Evolutionary conservation across 2,329 filamentous ascomycete genomes (phyloP).

Genomic region (Xylariaceae sp.): DNA sequence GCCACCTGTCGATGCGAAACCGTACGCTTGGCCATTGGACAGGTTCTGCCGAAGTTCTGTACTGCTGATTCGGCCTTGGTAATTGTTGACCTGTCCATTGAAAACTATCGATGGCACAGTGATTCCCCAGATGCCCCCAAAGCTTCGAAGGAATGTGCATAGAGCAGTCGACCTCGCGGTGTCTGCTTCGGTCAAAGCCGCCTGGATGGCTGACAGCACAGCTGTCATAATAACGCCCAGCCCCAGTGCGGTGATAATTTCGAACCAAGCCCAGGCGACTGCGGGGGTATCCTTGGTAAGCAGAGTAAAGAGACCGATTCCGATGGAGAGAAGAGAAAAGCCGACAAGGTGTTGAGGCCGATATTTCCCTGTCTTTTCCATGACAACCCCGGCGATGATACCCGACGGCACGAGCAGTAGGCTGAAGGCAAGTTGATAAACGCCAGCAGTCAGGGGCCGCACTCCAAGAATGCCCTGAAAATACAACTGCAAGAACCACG

Average conservation of each 20-base stretch:
- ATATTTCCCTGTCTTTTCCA: slow-evolving; percentile 32
- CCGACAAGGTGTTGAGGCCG: slow-evolving; percentile 25
- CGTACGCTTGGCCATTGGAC: slow-evolving; percentile 1
- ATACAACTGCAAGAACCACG: slow-evolving; percentile 38
- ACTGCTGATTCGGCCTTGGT: not conserved
- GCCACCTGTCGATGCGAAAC: too few species aligned
- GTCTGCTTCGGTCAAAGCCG: slow-evolving; percentile 1
- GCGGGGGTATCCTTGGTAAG: slow-evolving; percentile 23
- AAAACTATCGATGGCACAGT: slow-evolving; percentile 3
- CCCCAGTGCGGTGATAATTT: slow-evolving; percentile 26
- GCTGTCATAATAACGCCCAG: slow-evolving; percentile 17
- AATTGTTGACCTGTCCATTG: not conserved
- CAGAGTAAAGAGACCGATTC: slow-evolving; percentile 26
- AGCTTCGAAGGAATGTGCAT: slow-evolving; percentile 1
- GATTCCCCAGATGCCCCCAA: slow-evolving; percentile 1
- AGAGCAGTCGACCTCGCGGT: not conserved
- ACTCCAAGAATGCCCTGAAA: slow-evolving; percentile 34
- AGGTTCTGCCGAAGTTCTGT: not conserved
- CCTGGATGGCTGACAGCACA: not conserved
- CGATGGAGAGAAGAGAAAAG: slow-evolving; percentile 25
- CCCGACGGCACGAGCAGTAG: slow-evolving; percentile 24
- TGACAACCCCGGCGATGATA: slow-evolving; percentile 27
- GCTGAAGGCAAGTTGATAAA: slow-evolving; percentile 28
- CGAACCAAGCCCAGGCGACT: slow-evolving; percentile 27
- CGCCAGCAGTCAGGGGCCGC: slow-evolving; percentile 21